These are phyloP conservation scores for Kodamaea suecica DNA, from an alignment of 1,139 yeast genomes.

Conservation along the genomic window DNA sequence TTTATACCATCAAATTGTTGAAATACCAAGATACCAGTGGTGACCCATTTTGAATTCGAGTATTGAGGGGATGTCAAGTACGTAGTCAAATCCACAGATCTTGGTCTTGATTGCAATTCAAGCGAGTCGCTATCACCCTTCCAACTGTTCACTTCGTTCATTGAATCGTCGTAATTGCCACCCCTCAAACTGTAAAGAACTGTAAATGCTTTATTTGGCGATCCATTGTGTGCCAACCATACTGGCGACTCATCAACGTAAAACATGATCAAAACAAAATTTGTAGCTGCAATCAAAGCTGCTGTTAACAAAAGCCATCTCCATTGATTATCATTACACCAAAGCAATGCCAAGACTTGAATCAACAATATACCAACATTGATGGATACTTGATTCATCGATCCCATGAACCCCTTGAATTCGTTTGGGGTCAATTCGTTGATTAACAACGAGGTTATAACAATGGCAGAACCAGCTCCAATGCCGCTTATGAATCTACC, in stretches of 20 bases:
- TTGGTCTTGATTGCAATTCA: constrained; percentile 6
- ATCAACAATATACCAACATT: constrained; percentile 81
- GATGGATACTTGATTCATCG: constrained; percentile 83
- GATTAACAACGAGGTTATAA: constrained; percentile 76
- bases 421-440: constrained; percentile 73
- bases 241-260: constrained; percentile 77
- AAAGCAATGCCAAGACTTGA: constrained; percentile 66
- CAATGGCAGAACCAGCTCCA: constrained; percentile 86
- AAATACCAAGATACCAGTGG: constrained; percentile 73
- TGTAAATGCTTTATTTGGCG: constrained; percentile 30
- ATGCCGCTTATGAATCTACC: constrained; percentile 81
- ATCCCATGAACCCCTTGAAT: constrained; percentile 74
- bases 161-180: constrained; percentile 35
- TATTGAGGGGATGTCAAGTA: constrained; percentile 55
- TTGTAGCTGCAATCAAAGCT: constrained; percentile 47
- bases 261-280: constrained; percentile 41
- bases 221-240: constrained; percentile 58
- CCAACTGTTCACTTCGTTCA: constrained; percentile 43
- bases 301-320: constrained; percentile 64
- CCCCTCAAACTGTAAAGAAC: constrained; percentile 40
- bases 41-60: constrained; percentile 58
- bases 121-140: constrained; percentile 8
- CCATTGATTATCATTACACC: constrained; percentile 72
- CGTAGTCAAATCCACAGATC: constrained; percentile 25
- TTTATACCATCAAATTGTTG: constrained; percentile 95